A percentile compares a stretch with the other conserved stretches of the same genome.
Conservation (phyloP, 2,329 filamentous ascomycete species). For the Pseudocercospora crystallina region DNA sequence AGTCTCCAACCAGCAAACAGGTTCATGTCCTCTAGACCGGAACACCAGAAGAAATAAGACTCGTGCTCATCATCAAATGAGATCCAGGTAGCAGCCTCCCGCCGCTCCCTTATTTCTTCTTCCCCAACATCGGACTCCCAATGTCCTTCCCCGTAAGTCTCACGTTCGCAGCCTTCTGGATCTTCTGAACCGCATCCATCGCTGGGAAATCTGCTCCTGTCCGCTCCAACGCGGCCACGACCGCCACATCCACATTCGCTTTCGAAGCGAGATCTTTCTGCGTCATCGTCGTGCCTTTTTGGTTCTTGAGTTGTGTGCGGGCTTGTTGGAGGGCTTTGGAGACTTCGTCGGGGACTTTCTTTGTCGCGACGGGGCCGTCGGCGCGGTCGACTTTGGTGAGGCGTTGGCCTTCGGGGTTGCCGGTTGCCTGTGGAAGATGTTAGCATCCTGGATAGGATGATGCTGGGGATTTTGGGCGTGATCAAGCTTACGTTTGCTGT, state of each 20-base stretch:
- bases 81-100: neutral
- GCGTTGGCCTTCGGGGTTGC: constrained; percentile 75
- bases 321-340: constrained; percentile 79
- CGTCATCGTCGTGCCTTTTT: constrained; percentile 70
- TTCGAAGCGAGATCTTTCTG: constrained; percentile 84
- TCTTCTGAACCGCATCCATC: constrained; percentile 84
- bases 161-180: constrained; percentile 58
- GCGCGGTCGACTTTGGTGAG: constrained; percentile 96
- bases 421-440: constrained; percentile 27
- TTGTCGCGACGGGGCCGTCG: constrained; percentile 97
- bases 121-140: constrained; percentile 74
- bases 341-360: constrained; percentile 79
- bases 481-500: constrained; percentile 71
- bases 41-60: no score
- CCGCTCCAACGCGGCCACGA: constrained; percentile 86
- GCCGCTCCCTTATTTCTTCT: constrained; percentile 55
- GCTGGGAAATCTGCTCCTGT: constrained; percentile 73
- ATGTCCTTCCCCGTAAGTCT: constrained; percentile 52
- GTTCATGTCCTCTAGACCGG: neutral
- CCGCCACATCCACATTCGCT: constrained; percentile 79
- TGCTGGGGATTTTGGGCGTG: neutral
- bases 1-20: neutral
- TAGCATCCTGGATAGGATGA: constrained; percentile 26
- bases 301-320: constrained; percentile 79
- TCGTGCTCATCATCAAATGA: neutral